Conservation (phyloP, 768 basidiomycete genomes). For the Mycena polygramma region DNA sequence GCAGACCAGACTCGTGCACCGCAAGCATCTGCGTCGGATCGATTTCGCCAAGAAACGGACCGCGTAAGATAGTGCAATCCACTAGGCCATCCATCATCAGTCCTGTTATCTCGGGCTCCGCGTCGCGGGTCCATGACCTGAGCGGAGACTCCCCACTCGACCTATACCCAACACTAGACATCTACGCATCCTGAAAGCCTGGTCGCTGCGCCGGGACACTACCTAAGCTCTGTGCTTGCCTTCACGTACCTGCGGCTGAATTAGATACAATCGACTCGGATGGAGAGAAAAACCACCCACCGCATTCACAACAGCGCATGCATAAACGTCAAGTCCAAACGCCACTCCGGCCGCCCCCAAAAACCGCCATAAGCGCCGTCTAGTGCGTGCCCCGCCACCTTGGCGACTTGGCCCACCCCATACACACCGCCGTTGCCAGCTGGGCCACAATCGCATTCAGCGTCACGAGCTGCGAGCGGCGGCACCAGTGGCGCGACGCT, state of each 20-base stretch:
- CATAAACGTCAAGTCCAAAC: slow-evolving; percentile 97
- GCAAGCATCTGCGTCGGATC: no score
- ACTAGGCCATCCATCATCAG: no score
- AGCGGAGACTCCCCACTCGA: no score
- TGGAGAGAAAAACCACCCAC: slow-evolving; percentile 52
- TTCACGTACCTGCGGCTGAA: slow-evolving; percentile 70
- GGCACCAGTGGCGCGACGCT: slow-evolving; percentile 84
- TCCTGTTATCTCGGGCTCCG: no score
- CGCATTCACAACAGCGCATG: slow-evolving; percentile 80
- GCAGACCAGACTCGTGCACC: no score
- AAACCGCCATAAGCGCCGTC: slow-evolving; percentile 63
- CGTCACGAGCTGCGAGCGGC: background rate
- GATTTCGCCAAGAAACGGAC: no score
- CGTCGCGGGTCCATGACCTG: no score
- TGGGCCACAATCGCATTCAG: slow-evolving; percentile 43
- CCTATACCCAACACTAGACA: slow-evolving; percentile 62
- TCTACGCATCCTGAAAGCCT: slow-evolving; percentile 64
- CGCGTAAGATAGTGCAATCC: no score
- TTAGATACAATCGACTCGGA: background rate
- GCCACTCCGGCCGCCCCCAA: slow-evolving; percentile 92
- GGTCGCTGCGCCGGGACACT: slow-evolving; percentile 74
- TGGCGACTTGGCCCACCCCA: slow-evolving; percentile 73
- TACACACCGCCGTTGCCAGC: slow-evolving; percentile 81
- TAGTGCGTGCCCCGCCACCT: slow-evolving; percentile 59
- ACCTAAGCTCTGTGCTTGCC: slow-evolving; percentile 90